Base-by-base conservation (phyloP, 2,329 filamentous ascomycete genomes). In the Clonostachys byssicola region DNA sequence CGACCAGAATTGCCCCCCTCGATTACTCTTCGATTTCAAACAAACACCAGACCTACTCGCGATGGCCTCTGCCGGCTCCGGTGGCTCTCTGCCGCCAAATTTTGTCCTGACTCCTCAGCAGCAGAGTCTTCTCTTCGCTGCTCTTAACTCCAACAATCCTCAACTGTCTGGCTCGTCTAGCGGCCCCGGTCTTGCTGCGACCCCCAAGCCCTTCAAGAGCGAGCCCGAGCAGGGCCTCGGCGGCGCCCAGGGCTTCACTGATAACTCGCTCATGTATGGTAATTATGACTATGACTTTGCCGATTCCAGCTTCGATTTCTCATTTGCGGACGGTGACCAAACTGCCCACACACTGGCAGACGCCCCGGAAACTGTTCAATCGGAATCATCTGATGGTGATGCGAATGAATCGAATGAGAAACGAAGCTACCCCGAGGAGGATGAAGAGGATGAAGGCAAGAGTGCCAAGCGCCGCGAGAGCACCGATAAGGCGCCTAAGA, bases 401-500 rank as follows among this genome's bases (percentile, higher is more conserved):
- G 75, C 68, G 36, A 74, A 75, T 8, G 85, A 87, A 18, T n/a
- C 17, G 14, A 39, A 5, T 18, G 36, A 39, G 49, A 92, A 92
- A 72, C 77, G 88, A 52, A 85, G 86, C 61, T 86, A 84, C 59
- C 83, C 84, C 1, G 84, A 86, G 43, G 81, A 85, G 34, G 81
- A 88, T 12, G 83, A 83, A 2, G 86, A 88, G 6, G 87, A 78
- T n/a, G 65, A 68, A 16, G 68, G 72, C 47, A 71, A 70, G 40
- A 70, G 71, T 14, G 68, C 75, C 49, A 94, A 92, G 73, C 81
- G 90, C 54, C 82, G 88, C 50, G 91, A 95, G 67, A 83, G 86
- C 49, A 85, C 90, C 47, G 89, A 92, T 41, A 96, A 94, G 70
- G 77, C 85, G 40, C 83, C 89, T 20, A 97, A 97, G 81, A 99